Base-by-base conservation (phyloP, 1,284 basidiomycete species). In the Dichomitus squalens region DNA sequence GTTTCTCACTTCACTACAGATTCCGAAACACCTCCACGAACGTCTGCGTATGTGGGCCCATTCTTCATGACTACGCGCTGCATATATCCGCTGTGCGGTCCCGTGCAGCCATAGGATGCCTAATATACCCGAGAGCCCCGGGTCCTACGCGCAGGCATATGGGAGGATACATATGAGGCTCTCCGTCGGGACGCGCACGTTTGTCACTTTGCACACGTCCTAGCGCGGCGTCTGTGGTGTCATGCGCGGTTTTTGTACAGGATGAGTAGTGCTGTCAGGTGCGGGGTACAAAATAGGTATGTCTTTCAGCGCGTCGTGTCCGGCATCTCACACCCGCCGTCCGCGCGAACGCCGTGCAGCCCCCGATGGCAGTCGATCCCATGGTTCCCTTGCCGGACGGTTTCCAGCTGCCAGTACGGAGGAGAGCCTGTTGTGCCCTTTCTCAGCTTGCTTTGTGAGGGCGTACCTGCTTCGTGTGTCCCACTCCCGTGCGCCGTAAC, bases 281-380 rank as follows among this genome's bases (percentile, higher is more conserved):
- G 44, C 29, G 12, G 29, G 20, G 16, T 27, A 35, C 31, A 21
- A 35, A 55, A 21, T 18, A 36, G 39, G 47, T 9, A 33, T 25
- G 21, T 41, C 11, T 38, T 41, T 55, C 47, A 43, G 29, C 23
- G 47, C 33, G 39, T 43, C 27, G 21, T n/a, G n/a, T 21, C 27
- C 29, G 25, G 23, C 5, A 18, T 57, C 55, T 23, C 55, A 57
- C 55, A 52, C 50, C 25, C 38, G 46, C 50, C 44, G 25, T 41
- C 38, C 46, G 44, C 36, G 49, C 27, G 55, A 40, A 48, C 16
- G 36, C 21, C 29, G 41, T 18, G 18, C 27, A 14, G 5, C 23
- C 20, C 23, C 40, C 31, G 54, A 18, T 31, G 5, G 5, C 5
- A 31, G 29, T 31, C 29, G 29, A 31, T 47, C 23, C 39, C 50